Evolutionary conservation across 2,329 filamentous ascomycete species (phyloP).

Genomic region (Alternaria viburni): DNA sequence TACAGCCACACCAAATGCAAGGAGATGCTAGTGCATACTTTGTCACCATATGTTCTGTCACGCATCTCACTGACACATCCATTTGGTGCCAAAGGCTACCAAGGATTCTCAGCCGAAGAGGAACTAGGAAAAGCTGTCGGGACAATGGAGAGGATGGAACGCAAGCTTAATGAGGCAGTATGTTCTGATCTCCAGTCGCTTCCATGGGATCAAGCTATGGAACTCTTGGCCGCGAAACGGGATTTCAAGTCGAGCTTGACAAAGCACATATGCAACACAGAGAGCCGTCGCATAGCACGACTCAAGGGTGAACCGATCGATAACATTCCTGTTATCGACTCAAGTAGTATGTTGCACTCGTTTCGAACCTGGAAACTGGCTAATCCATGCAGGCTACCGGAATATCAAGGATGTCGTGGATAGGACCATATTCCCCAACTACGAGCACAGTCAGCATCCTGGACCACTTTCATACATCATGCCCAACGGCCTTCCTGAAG

Average conservation of each 20-base stretch:
- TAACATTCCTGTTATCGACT: conserved; percentile 19
- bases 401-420: conserved; percentile 39
- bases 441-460: conserved; percentile 12
- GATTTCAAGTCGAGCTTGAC: conserved; percentile 37
- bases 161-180: conserved; percentile 31
- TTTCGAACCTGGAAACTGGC: background rate
- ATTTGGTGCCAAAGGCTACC: conserved; percentile 36
- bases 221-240: conserved; percentile 29
- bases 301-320: conserved; percentile 34
- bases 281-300: conserved; percentile 40
- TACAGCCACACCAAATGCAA: conserved; percentile 38
- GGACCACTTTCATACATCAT: conserved; percentile 18
- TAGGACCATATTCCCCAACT: conserved; percentile 30
- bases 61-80: conserved; percentile 44
- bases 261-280: conserved; percentile 40
- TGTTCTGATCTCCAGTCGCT: conserved; percentile 35
- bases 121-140: conserved; percentile 37
- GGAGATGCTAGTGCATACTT: conserved; percentile 44
- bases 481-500: conserved; percentile 17
- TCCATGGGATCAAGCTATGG: conserved; percentile 37
- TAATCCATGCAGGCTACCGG: conserved; percentile 25
- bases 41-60: conserved; percentile 38
- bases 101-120: conserved; percentile 35
- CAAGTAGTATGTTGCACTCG: conserved; percentile 22
- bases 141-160: conserved; percentile 39